A percentile compares a stretch with the other conserved stretches of the same genome.
phyloP scores from a whole-genome alignment of 2,329 filamentous ascomycete species.

The Alternaria sp. region DNA sequence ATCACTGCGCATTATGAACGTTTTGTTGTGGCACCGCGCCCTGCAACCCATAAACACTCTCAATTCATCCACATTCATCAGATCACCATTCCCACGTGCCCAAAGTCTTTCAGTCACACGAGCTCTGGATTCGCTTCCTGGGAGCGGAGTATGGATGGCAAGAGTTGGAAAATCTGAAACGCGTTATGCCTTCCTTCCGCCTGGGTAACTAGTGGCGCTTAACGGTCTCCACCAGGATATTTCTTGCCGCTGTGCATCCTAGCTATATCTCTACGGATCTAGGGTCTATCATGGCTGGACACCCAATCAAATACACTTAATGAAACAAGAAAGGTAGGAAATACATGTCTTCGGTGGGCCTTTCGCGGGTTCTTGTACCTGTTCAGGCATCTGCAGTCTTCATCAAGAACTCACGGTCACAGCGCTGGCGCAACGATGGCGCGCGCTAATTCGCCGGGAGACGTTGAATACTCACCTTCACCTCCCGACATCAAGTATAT shows the following conservation, averaged over 20 bases:
- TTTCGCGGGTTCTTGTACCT: background rate
- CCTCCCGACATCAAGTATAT: slow-evolving; percentile 12
- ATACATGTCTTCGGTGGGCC: background rate
- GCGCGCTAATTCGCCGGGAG: slow-evolving; percentile 12
- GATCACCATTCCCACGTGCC: background rate
- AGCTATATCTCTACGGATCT: background rate
- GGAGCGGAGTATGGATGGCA: background rate
- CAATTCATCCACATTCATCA: background rate
- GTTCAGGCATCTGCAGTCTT: background rate
- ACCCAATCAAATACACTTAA: background rate
- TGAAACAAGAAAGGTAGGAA: background rate
- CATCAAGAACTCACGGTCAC: background rate
- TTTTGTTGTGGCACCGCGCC: background rate
- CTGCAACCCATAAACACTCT: background rate
- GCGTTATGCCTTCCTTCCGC: background rate
- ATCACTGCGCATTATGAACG: background rate
- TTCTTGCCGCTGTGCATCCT: background rate
- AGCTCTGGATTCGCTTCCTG: background rate
- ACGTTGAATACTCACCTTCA: slow-evolving; percentile 25
- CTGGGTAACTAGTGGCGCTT: background rate
- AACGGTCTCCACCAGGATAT: background rate
- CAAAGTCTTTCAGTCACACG: background rate
- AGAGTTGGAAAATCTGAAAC: background rate
- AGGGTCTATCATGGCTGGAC: background rate
- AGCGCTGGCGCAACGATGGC: background rate